phyloP scores from a whole-genome alignment of 306 rosid genomes.

The Acacia acuminata region DNA sequence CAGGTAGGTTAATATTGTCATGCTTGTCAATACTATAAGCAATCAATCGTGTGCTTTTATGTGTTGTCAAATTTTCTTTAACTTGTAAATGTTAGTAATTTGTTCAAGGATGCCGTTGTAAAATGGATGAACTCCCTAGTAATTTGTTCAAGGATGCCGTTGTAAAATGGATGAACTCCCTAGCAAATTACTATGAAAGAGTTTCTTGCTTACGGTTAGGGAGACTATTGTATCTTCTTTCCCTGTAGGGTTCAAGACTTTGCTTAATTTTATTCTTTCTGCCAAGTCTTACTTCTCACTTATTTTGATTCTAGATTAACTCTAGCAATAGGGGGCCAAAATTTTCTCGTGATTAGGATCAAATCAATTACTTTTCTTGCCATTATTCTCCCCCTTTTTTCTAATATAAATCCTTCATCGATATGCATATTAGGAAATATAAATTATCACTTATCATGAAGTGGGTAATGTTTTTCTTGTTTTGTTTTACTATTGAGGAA shows the following conservation, averaged over 20 bases:
- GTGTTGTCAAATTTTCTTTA: no score
- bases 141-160: no score
- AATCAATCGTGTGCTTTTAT: not conserved
- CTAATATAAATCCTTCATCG: constrained; percentile 4
- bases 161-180: no score
- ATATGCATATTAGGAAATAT: constrained; percentile 15
- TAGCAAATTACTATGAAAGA: no score
- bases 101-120: no score
- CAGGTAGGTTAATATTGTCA: constrained; percentile 25
- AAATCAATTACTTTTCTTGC: not conserved
- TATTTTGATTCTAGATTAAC: constrained; percentile 7
- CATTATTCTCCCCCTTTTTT: not conserved
- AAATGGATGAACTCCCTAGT: no score
- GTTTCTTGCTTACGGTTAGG: no score
- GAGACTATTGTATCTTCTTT: no score
- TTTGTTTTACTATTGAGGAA: not conserved
- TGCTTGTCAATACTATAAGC: constrained; percentile 19
- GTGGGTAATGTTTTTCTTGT: constrained; percentile 6
- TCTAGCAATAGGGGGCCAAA: constrained; percentile 1
- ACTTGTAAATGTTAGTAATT: no score
- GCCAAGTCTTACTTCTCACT: not conserved
- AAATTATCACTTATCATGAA: not conserved
- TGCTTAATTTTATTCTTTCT: no score
- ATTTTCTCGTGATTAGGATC: constrained; percentile 4
- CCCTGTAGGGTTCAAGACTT: no score